Evolutionary conservation across 768 basidiomycete genomes (phyloP), one percentile per base, ranked within the genome.

Genomic region (Tephrocybe sp.): DNA sequence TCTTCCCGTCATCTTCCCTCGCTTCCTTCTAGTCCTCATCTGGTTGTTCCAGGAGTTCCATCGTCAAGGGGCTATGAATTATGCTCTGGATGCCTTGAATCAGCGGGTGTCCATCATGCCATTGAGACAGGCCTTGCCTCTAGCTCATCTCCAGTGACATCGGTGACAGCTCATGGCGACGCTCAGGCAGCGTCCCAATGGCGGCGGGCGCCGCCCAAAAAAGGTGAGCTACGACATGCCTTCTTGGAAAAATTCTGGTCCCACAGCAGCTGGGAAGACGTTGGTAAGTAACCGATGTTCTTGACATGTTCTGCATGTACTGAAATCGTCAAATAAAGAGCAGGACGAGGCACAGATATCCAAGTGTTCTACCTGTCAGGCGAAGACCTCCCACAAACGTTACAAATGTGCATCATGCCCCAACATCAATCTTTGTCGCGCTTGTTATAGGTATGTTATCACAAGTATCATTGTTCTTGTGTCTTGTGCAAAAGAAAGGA

Each of bases 231-330:
- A 42, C 79, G 94, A 10, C 94, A 98, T 64, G 86, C 90, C 1
- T 98, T 88, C 64, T 68, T 81, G 38, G 94, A 96, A 69, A 90
- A 90, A 66, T 77, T 88, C 2, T 97, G 94, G 95, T 85, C 85
- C 1, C 79, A 78, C 26, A 70, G 72, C 36, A 89, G 90, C 1
- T 97, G 95, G 95, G 84, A 84, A 51, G 90, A 93, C 62, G 85
- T 97, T 46, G 90, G 93, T 93, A 62, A 55, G 88, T 78, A 11
- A 33, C 15, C 18, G 18, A 9, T 39, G 20, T 6, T 6, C 15
- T 10, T 36, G 11, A 40, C 30, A 33, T 38, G 28, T 34, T 17
- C 30, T 38, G 26, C 28, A 39, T 28, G 23, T 18, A 26, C 11
- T 48, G 50, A 36, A 17, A n/a, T n/a, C n/a, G 14, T 25, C 24